A percentile compares a stretch with the other conserved stretches of the same genome.
Conservation (phyloP, 2,329 filamentous ascomycete genomes). For the Penicillium sp. region DNA sequence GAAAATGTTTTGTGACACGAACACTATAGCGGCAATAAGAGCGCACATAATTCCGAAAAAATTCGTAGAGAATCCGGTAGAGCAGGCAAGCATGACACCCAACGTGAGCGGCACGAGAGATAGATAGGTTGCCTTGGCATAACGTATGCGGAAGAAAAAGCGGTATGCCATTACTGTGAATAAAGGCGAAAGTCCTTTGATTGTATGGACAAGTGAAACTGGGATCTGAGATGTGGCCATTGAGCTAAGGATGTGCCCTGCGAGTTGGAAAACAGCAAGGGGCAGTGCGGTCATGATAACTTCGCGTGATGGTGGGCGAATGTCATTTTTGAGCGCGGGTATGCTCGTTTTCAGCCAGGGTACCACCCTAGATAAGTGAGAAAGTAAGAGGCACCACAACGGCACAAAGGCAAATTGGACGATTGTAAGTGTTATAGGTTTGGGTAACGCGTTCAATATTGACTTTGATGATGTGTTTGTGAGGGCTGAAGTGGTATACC, state of each 20-base stretch:
- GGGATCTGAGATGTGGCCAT: constrained; percentile 94
- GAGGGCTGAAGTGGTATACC: constrained; percentile 94
- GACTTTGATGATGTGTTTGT: constrained; percentile 98
- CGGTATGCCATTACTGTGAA: constrained; percentile 96
- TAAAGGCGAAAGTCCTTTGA: constrained; percentile 94
- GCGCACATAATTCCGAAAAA: constrained; percentile 89
- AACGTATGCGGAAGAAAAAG: constrained; percentile 83
- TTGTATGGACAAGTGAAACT: constrained; percentile 95
- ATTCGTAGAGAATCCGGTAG: constrained; percentile 86
- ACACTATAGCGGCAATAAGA: constrained; percentile 87
- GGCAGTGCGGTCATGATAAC: constrained; percentile 89
- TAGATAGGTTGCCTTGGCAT: constrained; percentile 83
- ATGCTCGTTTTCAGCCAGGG: constrained; percentile 72
- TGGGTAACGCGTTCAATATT: constrained; percentile 88
- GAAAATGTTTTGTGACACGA: constrained; percentile 98
- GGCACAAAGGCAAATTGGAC: constrained; percentile 94
- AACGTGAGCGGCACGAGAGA: constrained; percentile 88
- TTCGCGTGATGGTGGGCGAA: constrained; percentile 78
- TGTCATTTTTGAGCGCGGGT: constrained; percentile 81
- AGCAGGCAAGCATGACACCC: constrained; percentile 96
- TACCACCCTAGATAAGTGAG: constrained; percentile 74
- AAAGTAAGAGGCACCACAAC: constrained; percentile 80
- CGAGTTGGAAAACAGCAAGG: constrained; percentile 88
- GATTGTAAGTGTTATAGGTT: constrained; percentile 87
- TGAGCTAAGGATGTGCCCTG: constrained; percentile 90